A percentile compares a stretch with the other conserved stretches of the same genome.
These are phyloP conservation scores for Mallotus japonicus DNA, from an alignment of 441 rosid genomes.

Conservation along the genomic window DNA sequence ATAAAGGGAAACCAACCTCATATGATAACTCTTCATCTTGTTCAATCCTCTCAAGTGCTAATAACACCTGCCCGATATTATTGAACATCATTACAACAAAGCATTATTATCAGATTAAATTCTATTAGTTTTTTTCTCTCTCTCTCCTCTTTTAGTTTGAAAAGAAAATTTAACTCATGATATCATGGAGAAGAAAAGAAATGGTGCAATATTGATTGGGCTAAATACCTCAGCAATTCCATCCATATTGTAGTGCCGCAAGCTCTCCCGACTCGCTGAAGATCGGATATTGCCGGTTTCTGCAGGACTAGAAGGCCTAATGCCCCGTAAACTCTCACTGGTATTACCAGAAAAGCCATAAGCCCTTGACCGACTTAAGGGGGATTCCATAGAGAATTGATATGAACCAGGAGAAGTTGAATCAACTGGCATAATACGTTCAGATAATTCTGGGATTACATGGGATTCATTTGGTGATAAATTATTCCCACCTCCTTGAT, in stretches of 20 bases:
- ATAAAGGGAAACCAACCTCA: slow-evolving; percentile 53
- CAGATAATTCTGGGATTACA: slow-evolving; percentile 41
- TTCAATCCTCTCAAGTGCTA: slow-evolving; percentile 86
- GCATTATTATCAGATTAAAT: slow-evolving; percentile 9
- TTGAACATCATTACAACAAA: slow-evolving; percentile 8
- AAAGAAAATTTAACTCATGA: not conserved
- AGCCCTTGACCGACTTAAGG: slow-evolving; percentile 28
- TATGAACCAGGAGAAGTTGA: slow-evolving; percentile 40
- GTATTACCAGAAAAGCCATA: slow-evolving; percentile 37
- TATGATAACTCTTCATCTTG: slow-evolving; percentile 76
- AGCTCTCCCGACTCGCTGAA: slow-evolving; percentile 47
- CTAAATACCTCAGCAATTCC: slow-evolving; percentile 88
- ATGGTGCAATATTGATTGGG: not conserved
- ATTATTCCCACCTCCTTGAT: slow-evolving; percentile 49
- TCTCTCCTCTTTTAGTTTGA: not conserved
- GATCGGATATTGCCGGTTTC: slow-evolving; percentile 49
- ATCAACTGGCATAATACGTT: slow-evolving; percentile 43
- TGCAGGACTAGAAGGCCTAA: slow-evolving; percentile 52
- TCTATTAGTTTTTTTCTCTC: not conserved
- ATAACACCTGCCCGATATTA: slow-evolving; percentile 50
- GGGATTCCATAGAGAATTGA: slow-evolving; percentile 36
- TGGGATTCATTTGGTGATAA: slow-evolving; percentile 33
- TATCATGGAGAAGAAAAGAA: slow-evolving; percentile 3
- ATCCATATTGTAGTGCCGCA: slow-evolving; percentile 59
- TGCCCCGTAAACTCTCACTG: slow-evolving; percentile 39